Percentiles rank a stretch among this genome's conserved stretches.
Evolutionary conservation across 1,284 basidiomycete species (phyloP).

Genomic region (Trichosporon faecale): DNA sequence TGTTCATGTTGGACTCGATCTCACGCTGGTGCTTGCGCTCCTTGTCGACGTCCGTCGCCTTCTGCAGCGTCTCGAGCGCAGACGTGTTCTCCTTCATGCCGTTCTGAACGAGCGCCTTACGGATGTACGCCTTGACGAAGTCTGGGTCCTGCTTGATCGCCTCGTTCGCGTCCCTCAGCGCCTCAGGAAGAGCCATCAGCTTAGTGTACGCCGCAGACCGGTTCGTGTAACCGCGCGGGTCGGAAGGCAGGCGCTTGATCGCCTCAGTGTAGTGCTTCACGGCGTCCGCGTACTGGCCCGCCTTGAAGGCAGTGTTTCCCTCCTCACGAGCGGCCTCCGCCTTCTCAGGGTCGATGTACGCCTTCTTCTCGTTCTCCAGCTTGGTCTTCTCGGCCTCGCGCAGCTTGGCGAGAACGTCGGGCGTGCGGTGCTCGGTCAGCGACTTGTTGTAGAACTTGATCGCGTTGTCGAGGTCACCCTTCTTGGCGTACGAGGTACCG

Average conservation of each 20-base stretch:
- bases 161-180: slow-evolving; percentile 89
- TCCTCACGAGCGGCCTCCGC: slow-evolving; percentile 82
- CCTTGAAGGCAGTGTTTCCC: slow-evolving; percentile 90
- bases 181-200: slow-evolving; percentile 88
- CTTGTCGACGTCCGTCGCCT: slow-evolving; percentile 69
- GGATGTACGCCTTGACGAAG: slow-evolving; percentile 94
- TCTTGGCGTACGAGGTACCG: slow-evolving; percentile 80
- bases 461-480: slow-evolving; percentile 71
- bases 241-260: slow-evolving; percentile 89
- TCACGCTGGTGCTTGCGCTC: slow-evolving; percentile 75
- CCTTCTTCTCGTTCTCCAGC: slow-evolving; percentile 70
- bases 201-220: slow-evolving; percentile 96
- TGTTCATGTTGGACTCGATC: slow-evolving; percentile 72
- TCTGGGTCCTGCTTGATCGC: slow-evolving; percentile 88
- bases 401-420: slow-evolving; percentile 87
- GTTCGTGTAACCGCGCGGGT: slow-evolving; percentile 94
- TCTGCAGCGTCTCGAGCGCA: slow-evolving; percentile 74
- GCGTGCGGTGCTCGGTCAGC: slow-evolving; percentile 93
- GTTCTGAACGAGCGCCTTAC: slow-evolving; percentile 82
- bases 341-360: slow-evolving; percentile 86
- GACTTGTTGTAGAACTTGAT: slow-evolving; percentile 90
- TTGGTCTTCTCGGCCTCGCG: slow-evolving; percentile 76
- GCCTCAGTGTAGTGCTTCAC: slow-evolving; percentile 93
- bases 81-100: slow-evolving; percentile 90
- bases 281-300: slow-evolving; percentile 82